Percentiles rank a stretch among this genome's conserved stretches.
Evolutionary conservation across 106 monocot genomes (phyloP).

Genomic region (Phalaenopsis equestris): DNA sequence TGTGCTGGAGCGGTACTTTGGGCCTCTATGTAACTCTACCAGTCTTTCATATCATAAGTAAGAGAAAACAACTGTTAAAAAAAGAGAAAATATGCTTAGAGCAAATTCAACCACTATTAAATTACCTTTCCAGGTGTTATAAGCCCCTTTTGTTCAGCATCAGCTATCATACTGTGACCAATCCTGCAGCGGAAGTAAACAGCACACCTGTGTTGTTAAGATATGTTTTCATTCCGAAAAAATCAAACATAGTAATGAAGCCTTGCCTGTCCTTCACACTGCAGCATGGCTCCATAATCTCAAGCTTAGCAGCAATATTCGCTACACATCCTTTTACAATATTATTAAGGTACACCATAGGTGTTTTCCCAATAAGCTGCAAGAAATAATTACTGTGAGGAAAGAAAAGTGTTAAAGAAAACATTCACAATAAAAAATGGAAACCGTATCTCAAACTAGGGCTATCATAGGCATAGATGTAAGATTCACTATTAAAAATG

Average conservation of each 20-base stretch:
- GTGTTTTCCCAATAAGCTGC: slow-evolving; percentile 96
- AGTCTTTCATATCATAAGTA: not conserved
- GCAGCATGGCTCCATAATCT: slow-evolving; percentile 98
- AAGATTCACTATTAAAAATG: not conserved
- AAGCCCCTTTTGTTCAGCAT: slow-evolving; percentile 78
- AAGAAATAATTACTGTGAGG: not conserved
- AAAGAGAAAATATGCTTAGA: not conserved
- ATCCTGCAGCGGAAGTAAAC: slow-evolving; percentile 47
- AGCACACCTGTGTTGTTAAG: not conserved
- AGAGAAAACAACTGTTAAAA: not conserved
- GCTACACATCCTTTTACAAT: slow-evolving; percentile 82
- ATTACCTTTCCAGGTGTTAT: slow-evolving; percentile 93
- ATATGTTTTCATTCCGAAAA: not conserved
- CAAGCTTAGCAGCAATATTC: slow-evolving; percentile 90
- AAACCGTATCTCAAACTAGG: not conserved
- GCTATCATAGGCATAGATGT: not conserved
- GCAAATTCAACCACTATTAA: not conserved
- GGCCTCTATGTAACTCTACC: not conserved
- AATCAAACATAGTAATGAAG: not conserved
- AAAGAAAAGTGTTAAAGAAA: not conserved
- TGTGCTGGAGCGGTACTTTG: too few relatives aligned
- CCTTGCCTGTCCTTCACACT: slow-evolving; percentile 90
- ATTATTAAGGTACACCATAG: slow-evolving; percentile 92
- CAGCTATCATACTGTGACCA: slow-evolving; percentile 91
- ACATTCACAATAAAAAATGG: not conserved